phyloP scores from a whole-genome alignment of 768 basidiomycete genomes.

The Lyophyllum atratum region DNA sequence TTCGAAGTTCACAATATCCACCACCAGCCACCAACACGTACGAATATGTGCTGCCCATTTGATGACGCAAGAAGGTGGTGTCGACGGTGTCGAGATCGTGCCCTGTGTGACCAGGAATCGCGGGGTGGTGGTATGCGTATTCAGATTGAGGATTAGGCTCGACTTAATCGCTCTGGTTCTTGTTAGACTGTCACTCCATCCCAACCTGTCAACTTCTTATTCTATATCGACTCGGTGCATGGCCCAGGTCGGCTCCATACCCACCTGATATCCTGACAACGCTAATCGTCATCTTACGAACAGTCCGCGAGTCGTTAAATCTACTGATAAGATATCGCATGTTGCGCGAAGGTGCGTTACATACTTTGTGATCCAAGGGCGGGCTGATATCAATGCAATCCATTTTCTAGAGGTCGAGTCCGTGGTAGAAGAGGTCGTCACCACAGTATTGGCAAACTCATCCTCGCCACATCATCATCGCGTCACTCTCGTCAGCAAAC shows the following conservation, averaged over 20 bases:
- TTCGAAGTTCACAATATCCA: conserved; percentile 88
- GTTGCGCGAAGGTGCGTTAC: conserved; percentile 72
- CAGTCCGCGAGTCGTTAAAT: conserved; percentile 64
- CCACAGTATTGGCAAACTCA: conserved; percentile 38
- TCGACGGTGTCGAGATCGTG: conserved; percentile 53
- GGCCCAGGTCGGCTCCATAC: conserved; percentile 53
- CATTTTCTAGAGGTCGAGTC: conserved; percentile 61
- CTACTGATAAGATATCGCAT: conserved; percentile 76
- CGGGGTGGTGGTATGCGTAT: conserved; percentile 49
- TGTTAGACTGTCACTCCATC: conserved; percentile 72
- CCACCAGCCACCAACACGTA: conserved; percentile 77
- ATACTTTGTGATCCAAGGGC: not conserved
- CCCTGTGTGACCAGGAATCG: conserved; percentile 48
- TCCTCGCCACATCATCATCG: conserved; percentile 38
- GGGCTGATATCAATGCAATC: not conserved
- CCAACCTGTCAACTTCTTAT: conserved; percentile 79
- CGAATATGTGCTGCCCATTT: conserved; percentile 67
- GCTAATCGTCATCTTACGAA: not conserved
- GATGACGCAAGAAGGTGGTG: conserved; percentile 41
- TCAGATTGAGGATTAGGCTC: not conserved
- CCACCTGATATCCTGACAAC: not conserved
- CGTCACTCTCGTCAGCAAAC: conserved; percentile 43
- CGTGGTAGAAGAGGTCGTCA: conserved; percentile 54
- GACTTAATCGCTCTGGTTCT: not conserved
- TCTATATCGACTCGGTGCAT: conserved; percentile 66